Evolutionary conservation across 257 asterid species (phyloP).

Genomic region (Jacaranda copaia): DNA sequence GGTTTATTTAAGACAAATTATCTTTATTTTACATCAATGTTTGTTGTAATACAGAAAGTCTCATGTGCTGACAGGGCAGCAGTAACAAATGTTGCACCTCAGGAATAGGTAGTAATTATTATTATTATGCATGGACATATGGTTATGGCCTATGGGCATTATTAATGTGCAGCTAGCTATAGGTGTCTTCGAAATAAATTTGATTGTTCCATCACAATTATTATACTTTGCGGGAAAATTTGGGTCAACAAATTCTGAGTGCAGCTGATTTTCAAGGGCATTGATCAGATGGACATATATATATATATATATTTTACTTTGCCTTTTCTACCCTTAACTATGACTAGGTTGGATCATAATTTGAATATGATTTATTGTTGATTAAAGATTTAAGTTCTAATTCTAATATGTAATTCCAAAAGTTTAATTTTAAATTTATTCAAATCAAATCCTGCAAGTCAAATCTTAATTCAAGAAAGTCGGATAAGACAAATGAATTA

Average conservation of each 20-base stretch:
- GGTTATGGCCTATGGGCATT: not conserved
- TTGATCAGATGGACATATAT: too few relatives aligned
- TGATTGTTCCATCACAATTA: conserved; percentile 24
- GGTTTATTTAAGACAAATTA: not conserved
- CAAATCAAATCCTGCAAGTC: too few relatives aligned
- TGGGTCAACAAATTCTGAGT: not conserved
- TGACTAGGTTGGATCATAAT: too few relatives aligned
- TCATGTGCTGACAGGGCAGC: conserved; percentile 22
- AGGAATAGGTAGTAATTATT: conserved; percentile 7
- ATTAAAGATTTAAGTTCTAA: too few relatives aligned
- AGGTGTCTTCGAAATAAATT: not conserved
- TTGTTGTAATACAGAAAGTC: not conserved
- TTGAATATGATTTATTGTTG: too few relatives aligned
- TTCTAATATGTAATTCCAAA: too few relatives aligned
- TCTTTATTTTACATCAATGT: not conserved
- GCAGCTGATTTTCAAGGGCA: too few relatives aligned
- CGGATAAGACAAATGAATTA: too few relatives aligned
- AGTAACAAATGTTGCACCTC: conserved; percentile 15
- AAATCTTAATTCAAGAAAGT: too few relatives aligned
- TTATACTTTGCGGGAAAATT: not conserved
- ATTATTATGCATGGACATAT: not conserved
- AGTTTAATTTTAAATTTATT: too few relatives aligned
- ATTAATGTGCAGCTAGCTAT: not conserved
- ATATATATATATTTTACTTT: too few relatives aligned
- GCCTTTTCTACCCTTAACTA: too few relatives aligned